These are phyloP conservation scores for Tolypocladium tropicale DNA, from an alignment of 2,329 filamentous ascomycete species.

Conservation along the genomic window DNA sequence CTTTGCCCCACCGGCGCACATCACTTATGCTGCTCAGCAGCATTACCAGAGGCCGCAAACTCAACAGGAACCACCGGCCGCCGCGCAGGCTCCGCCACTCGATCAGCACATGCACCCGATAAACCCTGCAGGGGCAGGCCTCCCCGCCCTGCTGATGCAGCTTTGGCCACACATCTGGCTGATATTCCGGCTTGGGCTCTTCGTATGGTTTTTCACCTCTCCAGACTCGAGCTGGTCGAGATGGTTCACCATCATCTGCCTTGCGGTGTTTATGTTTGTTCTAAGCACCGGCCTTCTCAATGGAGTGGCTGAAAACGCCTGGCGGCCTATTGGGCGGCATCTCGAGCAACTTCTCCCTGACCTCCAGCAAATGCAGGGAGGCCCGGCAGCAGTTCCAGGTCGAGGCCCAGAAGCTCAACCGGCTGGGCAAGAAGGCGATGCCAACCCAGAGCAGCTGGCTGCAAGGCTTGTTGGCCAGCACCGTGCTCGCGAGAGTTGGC, in stretches of 20 bases:
- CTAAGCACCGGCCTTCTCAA: conserved; percentile 50
- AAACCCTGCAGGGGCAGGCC: conserved; percentile 24
- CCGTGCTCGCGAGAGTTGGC: conserved; percentile 19
- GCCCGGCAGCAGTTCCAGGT: conserved; percentile 1
- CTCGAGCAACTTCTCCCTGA: conserved; percentile 48
- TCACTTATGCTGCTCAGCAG: conserved; percentile 6
- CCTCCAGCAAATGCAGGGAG: conserved; percentile 28
- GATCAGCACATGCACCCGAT: conserved; percentile 22
- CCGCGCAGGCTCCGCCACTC: conserved; percentile 7
- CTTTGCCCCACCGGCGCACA: conserved; percentile 1
- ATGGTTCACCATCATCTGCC: conserved; percentile 42
- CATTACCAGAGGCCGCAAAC: conserved; percentile 7
- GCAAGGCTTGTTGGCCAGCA: conserved; percentile 39
- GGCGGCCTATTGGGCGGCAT: conserved; percentile 46
- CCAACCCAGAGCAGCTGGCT: conserved; percentile 40
- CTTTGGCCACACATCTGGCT: conserved; percentile 56
- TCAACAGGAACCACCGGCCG: conserved; percentile 3
- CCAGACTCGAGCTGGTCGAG: conserved; percentile 48
- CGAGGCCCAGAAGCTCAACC: conserved; percentile 16
- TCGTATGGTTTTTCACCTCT: conserved; percentile 56
- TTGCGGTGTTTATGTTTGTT: conserved; percentile 47
- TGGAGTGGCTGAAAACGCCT: conserved; percentile 41
- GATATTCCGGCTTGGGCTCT: conserved; percentile 43
- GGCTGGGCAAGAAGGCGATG: conserved; percentile 16
- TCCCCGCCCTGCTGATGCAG: conserved; percentile 21